Percentiles rank a stretch among this genome's conserved stretches.
phyloP scores from a whole-genome alignment of 345 rosid species.

The Hypericum perforatum region DNA sequence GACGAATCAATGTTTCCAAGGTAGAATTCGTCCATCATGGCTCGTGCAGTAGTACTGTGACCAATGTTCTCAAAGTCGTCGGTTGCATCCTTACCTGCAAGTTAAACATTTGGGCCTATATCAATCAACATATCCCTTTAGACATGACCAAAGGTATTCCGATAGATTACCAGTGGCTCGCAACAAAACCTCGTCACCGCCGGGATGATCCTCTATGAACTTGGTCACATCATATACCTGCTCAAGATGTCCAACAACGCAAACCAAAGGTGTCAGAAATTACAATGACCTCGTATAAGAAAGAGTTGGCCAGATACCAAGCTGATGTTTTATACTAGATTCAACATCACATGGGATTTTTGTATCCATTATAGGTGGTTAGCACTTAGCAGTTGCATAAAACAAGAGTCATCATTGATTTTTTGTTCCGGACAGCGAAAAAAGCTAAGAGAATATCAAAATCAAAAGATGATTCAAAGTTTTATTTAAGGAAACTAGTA shows the following conservation, averaged over 20 bases:
- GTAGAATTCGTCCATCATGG: slow-evolving; percentile 75
- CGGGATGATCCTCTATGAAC: slow-evolving; percentile 8
- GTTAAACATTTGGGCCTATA: neutral
- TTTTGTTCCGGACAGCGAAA: too few relatives aligned
- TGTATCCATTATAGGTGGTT: too few relatives aligned
- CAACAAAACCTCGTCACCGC: slow-evolving; percentile 10
- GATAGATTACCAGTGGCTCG: slow-evolving; percentile 1
- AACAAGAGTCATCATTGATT: too few relatives aligned
- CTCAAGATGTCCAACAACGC: neutral
- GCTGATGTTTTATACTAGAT: too few relatives aligned
- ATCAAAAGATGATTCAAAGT: too few relatives aligned
- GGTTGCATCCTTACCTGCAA: slow-evolving; percentile 81
- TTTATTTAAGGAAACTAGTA: too few relatives aligned
- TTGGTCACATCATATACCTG: slow-evolving; percentile 8
- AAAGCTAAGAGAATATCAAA: too few relatives aligned
- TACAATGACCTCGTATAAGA: too few relatives aligned
- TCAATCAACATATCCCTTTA: neutral
- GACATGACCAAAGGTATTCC: neutral
- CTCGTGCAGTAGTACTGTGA: slow-evolving; percentile 69
- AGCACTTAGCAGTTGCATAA: too few relatives aligned
- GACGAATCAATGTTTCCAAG: slow-evolving; percentile 62
- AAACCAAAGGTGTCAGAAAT: neutral
- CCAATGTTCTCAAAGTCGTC: slow-evolving; percentile 95
- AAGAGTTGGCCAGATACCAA: too few relatives aligned
- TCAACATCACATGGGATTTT: too few relatives aligned